Percentiles rank a stretch among this genome's conserved stretches.
phyloP scores from a whole-genome alignment of 164 flowering plant genomes.

The Tinospora cordifolia region DNA sequence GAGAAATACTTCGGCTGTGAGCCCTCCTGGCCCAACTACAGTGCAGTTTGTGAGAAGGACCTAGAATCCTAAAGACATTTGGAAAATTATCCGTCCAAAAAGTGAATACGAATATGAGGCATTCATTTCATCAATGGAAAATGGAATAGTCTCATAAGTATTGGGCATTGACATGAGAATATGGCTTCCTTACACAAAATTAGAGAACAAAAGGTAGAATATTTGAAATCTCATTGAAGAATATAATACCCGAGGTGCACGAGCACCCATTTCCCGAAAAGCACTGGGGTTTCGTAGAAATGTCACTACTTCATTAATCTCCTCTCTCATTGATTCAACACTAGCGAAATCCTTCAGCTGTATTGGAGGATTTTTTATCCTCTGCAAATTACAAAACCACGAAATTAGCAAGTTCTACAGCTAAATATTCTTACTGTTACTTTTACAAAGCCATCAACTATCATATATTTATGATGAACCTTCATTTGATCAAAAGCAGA shows the following conservation, averaged over 20 bases:
- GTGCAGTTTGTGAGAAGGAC: too few relatives aligned
- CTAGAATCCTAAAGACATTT: too few relatives aligned
- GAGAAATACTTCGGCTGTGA: too few relatives aligned
- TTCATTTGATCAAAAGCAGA: conserved; percentile 89
- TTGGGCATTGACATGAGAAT: too few relatives aligned
- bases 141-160: background rate
- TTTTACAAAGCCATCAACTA: background rate
- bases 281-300: conserved; percentile 85
- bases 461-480: conserved; percentile 30
- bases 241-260: conserved; percentile 85
- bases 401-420: background rate
- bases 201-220: background rate
- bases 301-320: conserved; percentile 90
- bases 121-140: background rate
- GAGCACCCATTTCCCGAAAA: conserved; percentile 91
- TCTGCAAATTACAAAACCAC: conserved; percentile 38
- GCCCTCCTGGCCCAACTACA: too few relatives aligned
- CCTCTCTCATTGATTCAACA: conserved; percentile 87
- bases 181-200: background rate
- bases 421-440: background rate
- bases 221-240: conserved; percentile 4
- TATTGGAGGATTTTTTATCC: conserved; percentile 94
- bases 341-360: conserved; percentile 75
- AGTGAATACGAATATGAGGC: too few relatives aligned
- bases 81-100: too few relatives aligned